Base-by-base conservation (phyloP, 345 rosid genomes). In the Populus simonii region DNA sequence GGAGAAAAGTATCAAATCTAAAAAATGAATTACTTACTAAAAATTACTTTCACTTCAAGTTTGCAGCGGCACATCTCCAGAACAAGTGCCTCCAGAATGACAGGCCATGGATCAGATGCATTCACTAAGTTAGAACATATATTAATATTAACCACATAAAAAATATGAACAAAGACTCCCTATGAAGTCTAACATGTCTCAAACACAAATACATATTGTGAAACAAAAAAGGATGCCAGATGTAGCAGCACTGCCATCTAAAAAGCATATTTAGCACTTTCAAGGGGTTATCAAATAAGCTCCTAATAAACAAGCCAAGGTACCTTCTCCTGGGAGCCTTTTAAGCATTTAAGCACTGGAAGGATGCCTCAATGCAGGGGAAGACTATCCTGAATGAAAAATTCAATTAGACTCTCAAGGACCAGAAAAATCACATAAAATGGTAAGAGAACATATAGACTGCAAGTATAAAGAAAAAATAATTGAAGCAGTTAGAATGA, bases 291-390 rank as follows among this genome's bases (percentile, higher is more conserved):
- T 66, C 76, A 59, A 85, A 86, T 71, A 82, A 78, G 81, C 79
- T 88, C 94, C 96, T 79, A 88, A 83, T 81, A 84, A 87, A 89
- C 92, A 89, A 84, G 89, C 96, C 94, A 93, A 86, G 91, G 84
- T 96, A 96, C 99, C 99, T 96, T 96, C 97, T 89, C 94, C 94
- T 79, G 93, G 86, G 89, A 89, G 95, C 92, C 93, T 89, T 87
- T 86, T 78, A 85, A 90, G 86, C 94, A 90, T 82, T 79, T 89
- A 93, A 89, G 88, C 92, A 89, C 90, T 84, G 86, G 94, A 89
- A 85, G 86, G 78, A 79, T 84, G 92, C 90, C 97, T 85, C 95
- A 89, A 82, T 89, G 93, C 94, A 83, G 86, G 89, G 85, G 88
- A 84, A 47, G 78, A 88, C 76, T 78, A 82, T 89, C 99, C 98